Conservation (phyloP, 305 asterid species). For the Fraxinus ornus region DNA sequence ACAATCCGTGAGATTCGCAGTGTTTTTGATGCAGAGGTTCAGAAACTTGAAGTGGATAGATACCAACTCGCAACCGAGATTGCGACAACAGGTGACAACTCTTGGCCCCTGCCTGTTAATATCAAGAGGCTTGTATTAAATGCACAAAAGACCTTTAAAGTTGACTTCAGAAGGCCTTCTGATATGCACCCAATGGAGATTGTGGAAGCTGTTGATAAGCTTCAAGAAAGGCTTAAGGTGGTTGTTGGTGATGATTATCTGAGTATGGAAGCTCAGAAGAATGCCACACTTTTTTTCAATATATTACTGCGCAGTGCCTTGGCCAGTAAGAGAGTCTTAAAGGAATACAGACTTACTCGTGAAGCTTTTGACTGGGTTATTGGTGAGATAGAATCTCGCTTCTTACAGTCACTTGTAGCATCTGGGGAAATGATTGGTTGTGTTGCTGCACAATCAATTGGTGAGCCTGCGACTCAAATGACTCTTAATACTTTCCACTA, state of each 20-base stretch:
- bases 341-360: slow-evolving; percentile 86
- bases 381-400: slow-evolving; percentile 97
- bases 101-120: slow-evolving; percentile 95
- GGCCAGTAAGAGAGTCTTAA: slow-evolving; percentile 93
- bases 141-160: slow-evolving; percentile 95
- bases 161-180: slow-evolving; percentile 90
- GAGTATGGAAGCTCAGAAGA: slow-evolving; percentile 97
- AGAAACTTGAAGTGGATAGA: slow-evolving; percentile 90
- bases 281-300: slow-evolving; percentile 95
- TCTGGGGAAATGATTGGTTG: slow-evolving; percentile 99
- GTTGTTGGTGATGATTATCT: slow-evolving; percentile 97
- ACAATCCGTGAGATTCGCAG: slow-evolving; percentile 88
- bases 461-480: slow-evolving; percentile 99
- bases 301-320: slow-evolving; percentile 92
- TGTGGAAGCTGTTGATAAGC: slow-evolving; percentile 95
- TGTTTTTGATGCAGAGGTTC: slow-evolving; percentile 96
- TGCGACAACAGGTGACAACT: slow-evolving; percentile 86
- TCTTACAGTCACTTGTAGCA: slow-evolving; percentile 93
- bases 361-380: slow-evolving; percentile 99
- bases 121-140: slow-evolving; percentile 84
- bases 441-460: slow-evolving; percentile 98
- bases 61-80: slow-evolving; percentile 91
- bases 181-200: slow-evolving; percentile 99
- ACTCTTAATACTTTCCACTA: slow-evolving; percentile 95
- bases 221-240: slow-evolving; percentile 93